Percentiles rank a stretch among this genome's conserved stretches.
Evolutionary conservation across 768 basidiomycete genomes (phyloP).

Genomic region (Collybia mongolica): DNA sequence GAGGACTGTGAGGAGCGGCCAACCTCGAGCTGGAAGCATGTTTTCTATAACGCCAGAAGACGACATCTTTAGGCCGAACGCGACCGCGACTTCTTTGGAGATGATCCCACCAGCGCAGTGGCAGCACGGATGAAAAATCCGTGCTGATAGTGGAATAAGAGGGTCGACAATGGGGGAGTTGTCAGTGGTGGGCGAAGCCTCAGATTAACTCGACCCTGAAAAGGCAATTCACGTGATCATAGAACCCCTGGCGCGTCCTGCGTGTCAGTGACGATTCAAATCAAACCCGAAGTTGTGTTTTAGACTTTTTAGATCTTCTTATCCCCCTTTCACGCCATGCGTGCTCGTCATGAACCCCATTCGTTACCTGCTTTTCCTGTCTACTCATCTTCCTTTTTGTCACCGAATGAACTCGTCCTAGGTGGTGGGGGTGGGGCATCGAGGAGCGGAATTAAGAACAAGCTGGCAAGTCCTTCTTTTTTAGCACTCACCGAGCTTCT

Average conservation of each 20-base stretch:
- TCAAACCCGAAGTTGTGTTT: neutral
- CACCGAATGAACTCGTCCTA: slow-evolving; percentile 68
- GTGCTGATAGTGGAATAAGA: neutral
- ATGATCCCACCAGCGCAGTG: neutral
- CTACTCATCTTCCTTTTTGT: slow-evolving; percentile 81
- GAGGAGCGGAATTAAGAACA: slow-evolving; percentile 90
- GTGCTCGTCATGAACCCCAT: slow-evolving; percentile 77
- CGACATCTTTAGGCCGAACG: neutral
- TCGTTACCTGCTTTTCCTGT: slow-evolving; percentile 83
- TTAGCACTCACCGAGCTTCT: neutral
- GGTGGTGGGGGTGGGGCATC: slow-evolving; percentile 91
- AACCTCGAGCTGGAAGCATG: slow-evolving; percentile 1
- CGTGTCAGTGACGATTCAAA: neutral
- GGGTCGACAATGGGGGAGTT: no score
- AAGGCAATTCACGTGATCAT: neutral
- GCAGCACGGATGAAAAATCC: neutral
- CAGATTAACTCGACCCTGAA: neutral
- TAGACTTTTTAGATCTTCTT: no score
- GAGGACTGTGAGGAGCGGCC: slow-evolving; percentile 1
- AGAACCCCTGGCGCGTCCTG: neutral
- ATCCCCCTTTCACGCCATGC: slow-evolving; percentile 45
- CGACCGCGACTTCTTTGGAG: neutral
- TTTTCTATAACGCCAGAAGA: neutral
- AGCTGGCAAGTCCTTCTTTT: slow-evolving; percentile 58
- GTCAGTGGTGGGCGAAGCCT: no score